A percentile compares a stretch with the other conserved stretches of the same genome.
Evolutionary conservation across 192 early-diverging fungal species (phyloP).

Genomic region (Chytriomyces sp.): DNA sequence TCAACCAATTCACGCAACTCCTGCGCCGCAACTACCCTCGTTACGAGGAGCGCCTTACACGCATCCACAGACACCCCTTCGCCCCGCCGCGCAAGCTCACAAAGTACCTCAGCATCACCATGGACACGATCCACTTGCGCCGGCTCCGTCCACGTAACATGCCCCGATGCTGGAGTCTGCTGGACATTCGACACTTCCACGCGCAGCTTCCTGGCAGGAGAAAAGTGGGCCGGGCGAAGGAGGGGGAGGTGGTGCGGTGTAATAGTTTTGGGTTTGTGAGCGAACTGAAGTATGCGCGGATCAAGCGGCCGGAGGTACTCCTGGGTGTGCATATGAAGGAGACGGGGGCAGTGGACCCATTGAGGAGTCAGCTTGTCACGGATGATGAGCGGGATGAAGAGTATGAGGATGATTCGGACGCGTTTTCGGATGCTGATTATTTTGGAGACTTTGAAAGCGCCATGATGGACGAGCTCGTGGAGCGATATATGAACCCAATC

Average conservation of each 20-base stretch:
- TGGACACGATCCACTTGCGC: slow-evolving; percentile 19
- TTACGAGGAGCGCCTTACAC: slow-evolving; percentile 16
- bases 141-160: slow-evolving; percentile 7
- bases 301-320: slow-evolving; percentile 2
- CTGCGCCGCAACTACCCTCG: slow-evolving; percentile 28
- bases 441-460: slow-evolving; percentile 34
- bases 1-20: slow-evolving; percentile 22
- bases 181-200: slow-evolving; percentile 27
- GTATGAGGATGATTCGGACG: neutral
- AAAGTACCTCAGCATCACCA: slow-evolving; percentile 25
- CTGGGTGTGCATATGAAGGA: slow-evolving; percentile 14
- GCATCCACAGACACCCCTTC: slow-evolving; percentile 34
- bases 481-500: slow-evolving; percentile 35
- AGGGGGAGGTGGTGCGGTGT: slow-evolving; percentile 14
- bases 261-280: slow-evolving; percentile 37
- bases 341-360: neutral
- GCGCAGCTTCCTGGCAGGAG: neutral
- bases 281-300: neutral
- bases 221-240: slow-evolving; percentile 7
- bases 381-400: slow-evolving; percentile 33
- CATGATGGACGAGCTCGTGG: slow-evolving; percentile 35
- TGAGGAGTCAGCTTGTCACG: neutral
- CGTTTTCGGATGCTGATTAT: slow-evolving; percentile 17
- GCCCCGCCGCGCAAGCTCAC: neutral
- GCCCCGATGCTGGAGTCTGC: slow-evolving; percentile 39